Conservation (phyloP, 495 filamentous ascomycete species). For the Clohesyomyces aquaticus region DNA sequence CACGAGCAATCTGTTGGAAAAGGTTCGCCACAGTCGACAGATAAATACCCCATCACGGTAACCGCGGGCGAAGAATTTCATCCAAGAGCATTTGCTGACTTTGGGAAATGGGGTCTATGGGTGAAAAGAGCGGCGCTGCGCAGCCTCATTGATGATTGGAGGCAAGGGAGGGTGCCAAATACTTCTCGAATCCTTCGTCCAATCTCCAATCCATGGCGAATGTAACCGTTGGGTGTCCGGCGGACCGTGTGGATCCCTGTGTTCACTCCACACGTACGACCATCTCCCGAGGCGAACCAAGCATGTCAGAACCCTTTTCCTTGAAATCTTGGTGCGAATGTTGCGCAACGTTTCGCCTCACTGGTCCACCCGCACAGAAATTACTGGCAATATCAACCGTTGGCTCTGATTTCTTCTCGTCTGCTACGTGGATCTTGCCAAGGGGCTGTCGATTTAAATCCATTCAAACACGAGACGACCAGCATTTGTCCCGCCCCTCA, state of each 20-base stretch:
- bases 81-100: no score
- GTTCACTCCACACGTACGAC: conserved; percentile 3
- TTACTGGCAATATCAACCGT: background rate
- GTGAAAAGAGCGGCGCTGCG: no score
- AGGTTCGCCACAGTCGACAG: no score
- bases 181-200: background rate
- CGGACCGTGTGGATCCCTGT: background rate
- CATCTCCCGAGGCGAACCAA: conserved; percentile 7
- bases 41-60: no score
- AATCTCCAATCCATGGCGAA: no score
- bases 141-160: no score
- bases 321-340: background rate
- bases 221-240: background rate
- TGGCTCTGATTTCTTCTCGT: conserved; percentile 9
- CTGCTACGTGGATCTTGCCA: background rate
- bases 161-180: no score
- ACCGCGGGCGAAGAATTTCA: no score
- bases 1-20: no score
- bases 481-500: background rate
- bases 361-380: conserved; percentile 16
- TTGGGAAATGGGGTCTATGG: no score
- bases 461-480: background rate
- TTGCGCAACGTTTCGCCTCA: conserved; percentile 11
- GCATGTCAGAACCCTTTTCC: conserved; percentile 29
- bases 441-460: no score